A percentile compares a stretch with the other conserved stretches of the same genome.
Evolutionary conservation across 345 rosid genomes (phyloP).

Genomic region (Hirschfeldia incana): DNA sequence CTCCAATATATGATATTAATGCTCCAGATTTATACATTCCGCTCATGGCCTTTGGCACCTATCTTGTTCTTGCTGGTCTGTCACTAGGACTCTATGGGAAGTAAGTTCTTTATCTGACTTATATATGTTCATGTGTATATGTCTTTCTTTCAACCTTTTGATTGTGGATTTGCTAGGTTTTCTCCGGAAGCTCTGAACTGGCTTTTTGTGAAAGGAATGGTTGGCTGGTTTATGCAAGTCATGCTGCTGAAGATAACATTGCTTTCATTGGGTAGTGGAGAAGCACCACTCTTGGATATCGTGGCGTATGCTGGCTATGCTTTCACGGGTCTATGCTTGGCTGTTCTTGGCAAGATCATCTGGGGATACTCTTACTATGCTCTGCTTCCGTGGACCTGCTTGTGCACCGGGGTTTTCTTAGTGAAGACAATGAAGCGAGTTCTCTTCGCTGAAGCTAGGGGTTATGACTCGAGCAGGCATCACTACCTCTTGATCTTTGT

Average conservation of each 20-base stretch:
- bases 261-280: slow-evolving; percentile 81
- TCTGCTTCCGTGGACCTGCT: slow-evolving; percentile 79
- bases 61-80: slow-evolving; percentile 85
- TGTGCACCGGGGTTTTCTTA: slow-evolving; percentile 86
- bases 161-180: slow-evolving; percentile 50
- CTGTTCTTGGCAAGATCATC: slow-evolving; percentile 71
- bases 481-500: slow-evolving; percentile 84
- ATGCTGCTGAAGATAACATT: slow-evolving; percentile 76
- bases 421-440: slow-evolving; percentile 98
- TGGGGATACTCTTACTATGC: slow-evolving; percentile 71
- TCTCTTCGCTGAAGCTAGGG: slow-evolving; percentile 84
- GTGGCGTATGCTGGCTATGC: slow-evolving; percentile 90
- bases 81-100: slow-evolving; percentile 78
- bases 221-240: slow-evolving; percentile 88
- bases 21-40: slow-evolving; percentile 96
- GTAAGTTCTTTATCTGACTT: slow-evolving; percentile 50
- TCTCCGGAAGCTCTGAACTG: slow-evolving; percentile 89
- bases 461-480: slow-evolving; percentile 83
- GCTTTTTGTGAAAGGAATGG: slow-evolving; percentile 82
- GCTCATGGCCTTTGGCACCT: slow-evolving; percentile 91
- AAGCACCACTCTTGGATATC: slow-evolving; percentile 87
- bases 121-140: neutral
- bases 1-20: slow-evolving; percentile 86
- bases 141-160: neutral
- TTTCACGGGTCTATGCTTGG: slow-evolving; percentile 71